A percentile compares a stretch with the other conserved stretches of the same genome.
These are phyloP conservation scores for Lavandula angustifolia DNA, from an alignment of 257 asterid species.

Conservation along the genomic window DNA sequence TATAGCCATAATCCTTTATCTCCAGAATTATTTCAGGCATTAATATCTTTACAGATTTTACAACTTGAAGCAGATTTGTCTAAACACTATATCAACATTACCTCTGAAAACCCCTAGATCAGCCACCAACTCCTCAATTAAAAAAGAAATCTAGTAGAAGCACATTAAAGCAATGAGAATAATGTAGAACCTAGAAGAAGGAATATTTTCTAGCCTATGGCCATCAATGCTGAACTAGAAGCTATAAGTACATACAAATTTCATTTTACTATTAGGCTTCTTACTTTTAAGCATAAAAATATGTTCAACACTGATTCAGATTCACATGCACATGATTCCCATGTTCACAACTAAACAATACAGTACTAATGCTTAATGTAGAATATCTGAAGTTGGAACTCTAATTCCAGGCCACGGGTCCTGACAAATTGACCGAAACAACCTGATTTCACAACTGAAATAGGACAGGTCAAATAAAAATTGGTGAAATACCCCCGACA, in stretches of 20 bases:
- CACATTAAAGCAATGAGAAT: neutral
- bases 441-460: conserved; percentile 20
- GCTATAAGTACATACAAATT: neutral
- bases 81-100: neutral
- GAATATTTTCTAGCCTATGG: neutral
- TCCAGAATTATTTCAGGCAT: conserved; percentile 1
- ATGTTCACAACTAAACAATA: neutral
- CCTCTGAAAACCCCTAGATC: conserved; percentile 3
- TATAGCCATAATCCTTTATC: conserved; percentile 15
- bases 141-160: neutral
- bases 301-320: neutral
- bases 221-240: neutral
- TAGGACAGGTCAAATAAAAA: conserved; percentile 3
- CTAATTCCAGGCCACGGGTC: conserved; percentile 3
- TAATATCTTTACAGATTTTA: conserved; percentile 2
- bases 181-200: neutral
- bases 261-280: neutral
- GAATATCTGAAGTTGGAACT: neutral
- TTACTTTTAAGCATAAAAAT: neutral
- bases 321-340: neutral
- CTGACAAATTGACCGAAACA: conserved; percentile 22
- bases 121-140: neutral
- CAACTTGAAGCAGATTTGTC: neutral
- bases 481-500: conserved; percentile 67
- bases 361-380: neutral